phyloP scores from a whole-genome alignment of 2,329 filamentous ascomycete species.

The Beauveria scarabaeidicola region DNA sequence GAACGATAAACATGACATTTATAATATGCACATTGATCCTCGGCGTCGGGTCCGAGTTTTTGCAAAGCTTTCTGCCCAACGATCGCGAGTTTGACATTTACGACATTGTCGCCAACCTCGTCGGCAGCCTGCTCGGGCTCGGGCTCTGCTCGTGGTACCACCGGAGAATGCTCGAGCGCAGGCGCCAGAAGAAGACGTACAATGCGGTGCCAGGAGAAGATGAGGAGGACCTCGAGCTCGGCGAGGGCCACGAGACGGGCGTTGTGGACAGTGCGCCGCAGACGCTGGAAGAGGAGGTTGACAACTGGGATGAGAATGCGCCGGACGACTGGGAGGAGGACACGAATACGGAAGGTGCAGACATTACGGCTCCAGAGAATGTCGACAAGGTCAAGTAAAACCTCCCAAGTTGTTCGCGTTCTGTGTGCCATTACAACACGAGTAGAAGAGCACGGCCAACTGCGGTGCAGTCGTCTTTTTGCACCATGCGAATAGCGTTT shows the following conservation, averaged over 20 bases:
- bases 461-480: background rate
- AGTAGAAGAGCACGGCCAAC: background rate
- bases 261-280: constrained; percentile 34
- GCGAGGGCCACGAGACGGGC: constrained; percentile 60
- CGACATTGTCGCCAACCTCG: constrained; percentile 80
- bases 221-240: constrained; percentile 67
- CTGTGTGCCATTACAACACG: background rate
- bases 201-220: constrained; percentile 57
- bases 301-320: constrained; percentile 88
- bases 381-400: background rate
- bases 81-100: constrained; percentile 65
- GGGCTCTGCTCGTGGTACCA: constrained; percentile 85
- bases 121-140: constrained; percentile 65
- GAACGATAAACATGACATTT: constrained; percentile 75
- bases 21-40: constrained; percentile 66
- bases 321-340: constrained; percentile 51
- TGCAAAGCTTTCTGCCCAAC: constrained; percentile 68
- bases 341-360: constrained; percentile 27
- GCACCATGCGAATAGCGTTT: background rate
- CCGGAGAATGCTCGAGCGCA: constrained; percentile 86
- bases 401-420: background rate
- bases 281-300: constrained; percentile 69
- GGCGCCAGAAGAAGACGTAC: constrained; percentile 65
- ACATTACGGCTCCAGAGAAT: constrained; percentile 14
- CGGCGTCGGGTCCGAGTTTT: constrained; percentile 65